Base-by-base conservation (phyloP, 208 protist genomes). In the Trypanosoma conorhini region DNA sequence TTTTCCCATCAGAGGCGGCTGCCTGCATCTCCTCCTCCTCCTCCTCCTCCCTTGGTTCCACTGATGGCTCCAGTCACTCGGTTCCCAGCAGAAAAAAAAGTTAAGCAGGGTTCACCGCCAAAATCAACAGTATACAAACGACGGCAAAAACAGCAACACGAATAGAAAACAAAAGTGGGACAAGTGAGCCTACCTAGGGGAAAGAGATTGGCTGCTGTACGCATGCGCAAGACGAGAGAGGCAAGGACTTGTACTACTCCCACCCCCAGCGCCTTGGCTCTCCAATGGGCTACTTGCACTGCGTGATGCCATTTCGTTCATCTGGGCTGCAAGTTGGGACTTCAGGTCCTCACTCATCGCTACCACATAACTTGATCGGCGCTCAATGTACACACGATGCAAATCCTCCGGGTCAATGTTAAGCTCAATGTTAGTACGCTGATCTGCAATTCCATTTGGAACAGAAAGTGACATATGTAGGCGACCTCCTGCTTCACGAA, bases 401-500 rank as follows among this genome's bases (percentile, higher is more conserved):
- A 95, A 83, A 70, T 95, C 87, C 31, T 80, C 83, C 9, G 86
- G 76, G 56, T 93, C 84, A 24, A 95, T 74, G 56, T 85, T 87
- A 57, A 95, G 77, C 51, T 83, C 77, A 54, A 95, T 84, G 67
- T 83, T 92, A 40, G 93, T 78, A 33, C 81, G 74, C 9, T 76
- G 67, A 4, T 85, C 86, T 8, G 82, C 75, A 12, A 73, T 77
- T 31, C 67, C 73, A n/a, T 79, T 83, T 67, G 74, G 85, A 54
- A 95, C 82, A 31, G 68, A 72, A 67, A 95, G 85, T 19, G 82
- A 87, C 81, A 92, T 89, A 74, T 81, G 81, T 52, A 95, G 70
- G 59, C 81, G 81, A 17, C 89, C 89, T 62, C 87, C 83, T n/a
- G 71, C 70, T n/a, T 87, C 58, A 42, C 76, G 77, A 67, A 78